Conservation (phyloP, 2,329 filamentous ascomycete genomes). For the Lachnellula subtilissima region DNA sequence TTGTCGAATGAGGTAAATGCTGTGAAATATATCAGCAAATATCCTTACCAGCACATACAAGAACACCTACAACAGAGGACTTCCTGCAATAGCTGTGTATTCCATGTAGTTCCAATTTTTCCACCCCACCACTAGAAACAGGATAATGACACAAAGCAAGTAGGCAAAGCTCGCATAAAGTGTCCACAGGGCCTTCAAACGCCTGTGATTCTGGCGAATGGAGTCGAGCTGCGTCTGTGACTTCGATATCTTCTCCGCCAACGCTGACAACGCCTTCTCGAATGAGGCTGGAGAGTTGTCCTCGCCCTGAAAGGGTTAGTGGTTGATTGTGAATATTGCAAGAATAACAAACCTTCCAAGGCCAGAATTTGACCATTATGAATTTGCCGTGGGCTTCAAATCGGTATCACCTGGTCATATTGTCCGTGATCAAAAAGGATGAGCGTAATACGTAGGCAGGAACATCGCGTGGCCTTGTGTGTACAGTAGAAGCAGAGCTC, state of each 20-base stretch:
- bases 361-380: constrained; percentile 79
- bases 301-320: constrained; percentile 52
- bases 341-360: constrained; percentile 61
- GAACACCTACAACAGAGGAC: constrained; percentile 66
- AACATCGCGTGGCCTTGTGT: background rate
- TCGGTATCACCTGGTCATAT: constrained; percentile 16
- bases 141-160: constrained; percentile 76
- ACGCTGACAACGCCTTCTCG: constrained; percentile 79
- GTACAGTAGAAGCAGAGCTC: background rate
- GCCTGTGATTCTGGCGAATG: constrained; percentile 66
- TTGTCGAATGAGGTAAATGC: constrained; percentile 74
- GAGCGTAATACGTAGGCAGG: background rate
- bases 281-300: constrained; percentile 84
- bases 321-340: constrained; percentile 12
- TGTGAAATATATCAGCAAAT: constrained; percentile 35
- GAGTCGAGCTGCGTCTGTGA: constrained; percentile 70
- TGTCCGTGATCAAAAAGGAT: constrained; percentile 2
- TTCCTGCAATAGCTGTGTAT: constrained; percentile 72
- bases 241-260: constrained; percentile 77
- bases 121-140: constrained; percentile 80
- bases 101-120: constrained; percentile 71
- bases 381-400: background rate
- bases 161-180: constrained; percentile 90
- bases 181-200: constrained; percentile 80
- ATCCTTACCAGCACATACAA: background rate